These are phyloP conservation scores for Apostasia ramifera DNA, from an alignment of 106 monocot genomes.

Conservation along the genomic window DNA sequence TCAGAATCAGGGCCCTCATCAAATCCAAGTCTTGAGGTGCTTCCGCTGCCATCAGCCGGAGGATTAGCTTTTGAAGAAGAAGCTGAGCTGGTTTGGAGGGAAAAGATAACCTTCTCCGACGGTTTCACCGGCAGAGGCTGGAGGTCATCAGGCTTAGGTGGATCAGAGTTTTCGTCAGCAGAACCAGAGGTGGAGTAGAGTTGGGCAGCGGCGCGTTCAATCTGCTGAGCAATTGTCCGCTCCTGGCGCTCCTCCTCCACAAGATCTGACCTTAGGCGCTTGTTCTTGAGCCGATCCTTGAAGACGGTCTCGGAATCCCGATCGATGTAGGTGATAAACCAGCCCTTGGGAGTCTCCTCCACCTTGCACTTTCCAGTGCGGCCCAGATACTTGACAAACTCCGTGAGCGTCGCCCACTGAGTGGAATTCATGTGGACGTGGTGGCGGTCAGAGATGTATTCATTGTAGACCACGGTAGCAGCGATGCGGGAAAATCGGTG, in stretches of 20 bases:
- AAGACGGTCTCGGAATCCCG: conserved; percentile 77
- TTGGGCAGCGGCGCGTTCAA: conserved; percentile 42
- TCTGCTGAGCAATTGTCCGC: conserved; percentile 58
- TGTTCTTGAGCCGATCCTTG: conserved; percentile 72
- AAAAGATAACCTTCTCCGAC: conserved; percentile 35
- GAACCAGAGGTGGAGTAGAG: not conserved
- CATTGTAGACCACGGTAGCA: conserved; percentile 96
- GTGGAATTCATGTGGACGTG: conserved; percentile 99
- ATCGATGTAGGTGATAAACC: conserved; percentile 97
- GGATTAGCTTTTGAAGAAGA: conserved; percentile 13
- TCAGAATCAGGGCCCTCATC: conserved; percentile 24
- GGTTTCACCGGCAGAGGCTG: not conserved
- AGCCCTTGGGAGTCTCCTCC: conserved; percentile 94
- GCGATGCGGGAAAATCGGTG: conserved; percentile 88
- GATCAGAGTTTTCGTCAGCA: not conserved
- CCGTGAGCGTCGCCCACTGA: conserved; percentile 88
- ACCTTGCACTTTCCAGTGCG: conserved; percentile 83
- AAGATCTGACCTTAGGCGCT: conserved; percentile 59
- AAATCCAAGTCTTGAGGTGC: conserved; percentile 33
- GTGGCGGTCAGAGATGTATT: conserved; percentile 84
- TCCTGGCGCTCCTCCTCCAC: conserved; percentile 90
- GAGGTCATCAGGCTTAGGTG: not conserved
- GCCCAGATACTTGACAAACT: conserved; percentile 90
- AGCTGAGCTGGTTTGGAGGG: conserved; percentile 15
- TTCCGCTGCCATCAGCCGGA: not conserved